Base-by-base conservation (phyloP, 495 filamentous ascomycete genomes). In the Schizothecium vesticola region DNA sequence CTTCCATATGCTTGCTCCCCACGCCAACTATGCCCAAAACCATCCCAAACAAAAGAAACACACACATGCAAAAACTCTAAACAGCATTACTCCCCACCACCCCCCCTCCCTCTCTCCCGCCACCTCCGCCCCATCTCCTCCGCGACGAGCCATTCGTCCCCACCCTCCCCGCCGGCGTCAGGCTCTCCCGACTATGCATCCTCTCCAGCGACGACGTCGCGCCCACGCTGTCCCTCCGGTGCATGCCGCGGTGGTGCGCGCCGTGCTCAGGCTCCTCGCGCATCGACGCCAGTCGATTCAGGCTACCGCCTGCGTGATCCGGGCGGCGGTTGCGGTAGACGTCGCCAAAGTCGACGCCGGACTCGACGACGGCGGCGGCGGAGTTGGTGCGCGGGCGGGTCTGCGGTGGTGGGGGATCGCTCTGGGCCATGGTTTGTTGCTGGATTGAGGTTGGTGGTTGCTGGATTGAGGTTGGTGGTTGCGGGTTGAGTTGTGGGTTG, bases 331-430 rank as follows among this genome's bases (percentile, higher is more conserved):
- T 69, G 12, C 73, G 70, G 31, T 76, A 79, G 19, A 79, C 71
- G 13, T 79, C 75, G 59, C 77, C 75, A 26, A 77, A 79, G 60
- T 79, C 75, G 56, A 76, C 67, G 7, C 72, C 75, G 6, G 75
- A 63, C 36, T 78, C 74, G 21, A 73, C 70, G 3, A 75, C 70
- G 2, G 75, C 68, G 0, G 74, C 74, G n/a, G 65, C 55, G 63
- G 71, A 74, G 65, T 72, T 71, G 3, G 57, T 28, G 24, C 74
- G 57, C 65, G 62, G 72, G 0, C 69, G 36, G 21, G 63, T 23
- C 22, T 61, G 24, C 24, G 43, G 21, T 23, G 67, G n/a, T 2
- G 51, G 5, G 4, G 43, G 43, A 19, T 51, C 43, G 43, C 16
- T 7, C 12, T 51, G 43, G 6, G 43, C 5, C 12, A 51, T 13